Base-by-base conservation (phyloP, 345 rosid genomes). In the Citrus sinensis region DNA sequence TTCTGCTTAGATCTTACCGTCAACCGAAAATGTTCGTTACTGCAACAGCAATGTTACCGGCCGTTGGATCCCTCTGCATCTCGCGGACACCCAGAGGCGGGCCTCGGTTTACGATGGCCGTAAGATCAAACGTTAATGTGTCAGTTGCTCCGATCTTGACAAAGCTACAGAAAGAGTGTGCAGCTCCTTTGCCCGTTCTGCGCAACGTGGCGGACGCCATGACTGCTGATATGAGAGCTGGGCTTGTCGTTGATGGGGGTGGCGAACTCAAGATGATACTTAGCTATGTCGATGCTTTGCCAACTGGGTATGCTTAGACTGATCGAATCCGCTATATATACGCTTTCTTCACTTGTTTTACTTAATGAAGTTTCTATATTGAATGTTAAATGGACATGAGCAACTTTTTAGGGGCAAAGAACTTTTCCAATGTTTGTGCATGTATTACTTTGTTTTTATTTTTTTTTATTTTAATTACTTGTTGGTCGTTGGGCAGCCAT, bases 241-340 rank as follows among this genome's bases (percentile, higher is more conserved):
- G 97, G 64, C 87, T 91, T 29, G 92, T 87, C 10, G 90, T 73
- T 22, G 91, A 91, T n/a, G 92, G 94, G 39, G 92, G 88, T 24
- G 84, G 92, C 75, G 93, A 91, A 82, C 94, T 94, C 61, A 87
- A 87, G 82, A 94, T 94, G 98, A 89, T 94, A 58, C 90, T 92
- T 35, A 91, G 91, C 76, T 88, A 87, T 76, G 97, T 92, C 29
- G 93, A 94, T 65, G 79, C 76, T 81, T 85, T 94, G 88, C 97
- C 97, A 29, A 86, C 86, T 64, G 96, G 97, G 96, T 94, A 89
- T 62, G 79, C 54, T 55, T 32, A 40, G 27, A 34, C 62, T 32
- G 39, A 29, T 13, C 51, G 17, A 46, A 3, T 46, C 51, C 16
- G 51, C 5, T 3, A 46, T 13, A 46, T 13, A 13, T 1, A 13